phyloP scores from a whole-genome alignment of 306 rosid genomes.

The Morella rubra region DNA sequence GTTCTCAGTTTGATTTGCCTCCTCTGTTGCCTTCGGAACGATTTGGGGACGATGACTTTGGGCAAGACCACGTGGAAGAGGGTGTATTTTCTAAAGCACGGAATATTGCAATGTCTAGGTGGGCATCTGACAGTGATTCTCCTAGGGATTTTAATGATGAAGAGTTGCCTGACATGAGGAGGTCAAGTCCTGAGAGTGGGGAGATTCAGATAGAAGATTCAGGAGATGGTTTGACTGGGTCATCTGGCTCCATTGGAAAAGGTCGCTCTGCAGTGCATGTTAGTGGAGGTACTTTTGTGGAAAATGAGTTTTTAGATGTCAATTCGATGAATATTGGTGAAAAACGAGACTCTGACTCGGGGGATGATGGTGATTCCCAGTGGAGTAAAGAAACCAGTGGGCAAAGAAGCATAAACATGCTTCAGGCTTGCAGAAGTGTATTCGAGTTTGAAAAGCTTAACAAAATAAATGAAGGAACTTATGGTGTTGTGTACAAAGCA shows the following conservation, averaged over 20 bases:
- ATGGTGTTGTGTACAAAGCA: slow-evolving; percentile 92
- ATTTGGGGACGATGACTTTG: background rate
- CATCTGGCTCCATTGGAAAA: slow-evolving; percentile 43
- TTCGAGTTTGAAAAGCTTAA: slow-evolving; percentile 76
- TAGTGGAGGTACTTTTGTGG: slow-evolving; percentile 31
- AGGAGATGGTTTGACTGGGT: slow-evolving; percentile 32
- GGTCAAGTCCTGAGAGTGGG: slow-evolving; percentile 53
- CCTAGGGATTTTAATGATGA: slow-evolving; percentile 35
- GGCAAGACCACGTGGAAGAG: slow-evolving; percentile 27
- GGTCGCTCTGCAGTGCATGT: slow-evolving; percentile 24
- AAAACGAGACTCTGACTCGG: slow-evolving; percentile 33
- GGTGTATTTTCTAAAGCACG: slow-evolving; percentile 27
- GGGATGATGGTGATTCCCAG: slow-evolving; percentile 29
- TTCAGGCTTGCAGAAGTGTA: slow-evolving; percentile 72
- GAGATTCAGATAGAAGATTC: slow-evolving; percentile 47
- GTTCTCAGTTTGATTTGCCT: slow-evolving; percentile 25
- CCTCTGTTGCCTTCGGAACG: slow-evolving; percentile 5
- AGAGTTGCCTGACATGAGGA: slow-evolving; percentile 9
- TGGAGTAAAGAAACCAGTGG: slow-evolving; percentile 22
- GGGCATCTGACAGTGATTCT: slow-evolving; percentile 61
- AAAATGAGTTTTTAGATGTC: slow-evolving; percentile 19
- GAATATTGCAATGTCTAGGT: slow-evolving; percentile 64
- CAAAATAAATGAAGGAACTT: slow-evolving; percentile 93
- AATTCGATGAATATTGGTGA: slow-evolving; percentile 24
- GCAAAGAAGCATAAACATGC: slow-evolving; percentile 57